Percentiles rank a stretch among this genome's conserved stretches.
Evolutionary conservation across 2,329 filamentous ascomycete genomes (phyloP).

Genomic region (Ophiostoma quercus): DNA sequence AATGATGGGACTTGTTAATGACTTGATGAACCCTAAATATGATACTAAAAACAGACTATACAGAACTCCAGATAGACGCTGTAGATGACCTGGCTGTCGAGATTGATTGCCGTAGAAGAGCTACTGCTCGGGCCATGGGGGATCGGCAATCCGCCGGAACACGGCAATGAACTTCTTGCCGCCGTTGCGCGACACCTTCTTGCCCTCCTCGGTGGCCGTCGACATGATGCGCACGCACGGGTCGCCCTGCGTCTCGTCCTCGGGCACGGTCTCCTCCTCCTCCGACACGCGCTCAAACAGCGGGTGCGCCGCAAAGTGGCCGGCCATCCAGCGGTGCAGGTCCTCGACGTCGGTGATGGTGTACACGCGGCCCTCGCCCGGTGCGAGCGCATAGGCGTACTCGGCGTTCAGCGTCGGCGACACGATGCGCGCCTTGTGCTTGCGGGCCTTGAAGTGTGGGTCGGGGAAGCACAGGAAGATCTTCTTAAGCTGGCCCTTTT

Average conservation of each 20-base stretch:
- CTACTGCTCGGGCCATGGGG: slow-evolving; percentile 53
- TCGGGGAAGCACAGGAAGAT: slow-evolving; percentile 99
- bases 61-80: not conserved
- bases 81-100: not conserved
- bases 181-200: slow-evolving; percentile 88
- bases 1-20: not conserved
- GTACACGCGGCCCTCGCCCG: slow-evolving; percentile 75
- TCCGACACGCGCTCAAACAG: slow-evolving; percentile 67
- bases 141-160: slow-evolving; percentile 75
- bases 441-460: slow-evolving; percentile 94
- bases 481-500: slow-evolving; percentile 70
- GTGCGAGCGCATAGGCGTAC: slow-evolving; percentile 80
- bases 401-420: slow-evolving; percentile 83
- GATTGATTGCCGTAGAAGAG: not conserved
- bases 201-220: slow-evolving; percentile 89
- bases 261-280: slow-evolving; percentile 57
- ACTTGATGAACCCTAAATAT: not conserved
- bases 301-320: slow-evolving; percentile 71
- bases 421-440: slow-evolving; percentile 95
- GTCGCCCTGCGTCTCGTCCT: slow-evolving; percentile 45
- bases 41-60: not conserved
- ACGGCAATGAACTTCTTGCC: slow-evolving; percentile 88
- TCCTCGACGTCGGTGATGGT: slow-evolving; percentile 98
- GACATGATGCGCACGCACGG: slow-evolving; percentile 69
- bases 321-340: slow-evolving; percentile 87